phyloP scores from a whole-genome alignment of 2,329 filamentous ascomycete genomes.

The Grosmannia huntii region DNA sequence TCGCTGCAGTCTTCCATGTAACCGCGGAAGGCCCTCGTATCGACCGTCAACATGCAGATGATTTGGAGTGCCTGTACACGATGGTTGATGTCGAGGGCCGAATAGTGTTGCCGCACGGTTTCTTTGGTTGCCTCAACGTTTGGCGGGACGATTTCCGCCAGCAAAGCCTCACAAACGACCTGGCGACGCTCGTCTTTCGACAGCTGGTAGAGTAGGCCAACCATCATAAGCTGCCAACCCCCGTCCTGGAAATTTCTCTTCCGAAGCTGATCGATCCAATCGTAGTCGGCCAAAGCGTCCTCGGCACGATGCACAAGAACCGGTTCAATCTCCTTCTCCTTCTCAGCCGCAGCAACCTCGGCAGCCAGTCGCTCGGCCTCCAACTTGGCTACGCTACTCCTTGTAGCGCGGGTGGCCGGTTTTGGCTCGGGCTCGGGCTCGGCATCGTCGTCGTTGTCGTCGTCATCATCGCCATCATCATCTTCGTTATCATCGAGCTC shows the following conservation, averaged over 20 bases:
- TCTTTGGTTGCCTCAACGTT: conserved; percentile 63
- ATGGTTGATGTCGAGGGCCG: conserved; percentile 66
- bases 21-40: conserved; percentile 73
- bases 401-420: conserved; percentile 57
- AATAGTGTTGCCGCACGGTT: conserved; percentile 61
- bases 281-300: conserved; percentile 59
- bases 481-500: conserved; percentile 61
- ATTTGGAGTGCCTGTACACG: conserved; percentile 73
- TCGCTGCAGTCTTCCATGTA: conserved; percentile 89
- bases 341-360: conserved; percentile 42
- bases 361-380: conserved; percentile 58
- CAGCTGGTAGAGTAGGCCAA: conserved; percentile 74
- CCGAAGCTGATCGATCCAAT: conserved; percentile 76
- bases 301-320: conserved; percentile 52
- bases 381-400: conserved; percentile 73
- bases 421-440: conserved; percentile 60
- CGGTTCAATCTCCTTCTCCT: conserved; percentile 33
- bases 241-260: conserved; percentile 78
- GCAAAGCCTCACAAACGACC: conserved; percentile 62
- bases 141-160: conserved; percentile 69
- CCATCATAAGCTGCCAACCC: conserved; percentile 82
- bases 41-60: conserved; percentile 71
- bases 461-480: conserved; percentile 48
- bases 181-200: conserved; percentile 62
- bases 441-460: conserved; percentile 39